Evolutionary conservation across 352 stramenopile species (phyloP), one percentile per base, ranked within the genome.

Genomic region (Phytophthora ohioensis): DNA sequence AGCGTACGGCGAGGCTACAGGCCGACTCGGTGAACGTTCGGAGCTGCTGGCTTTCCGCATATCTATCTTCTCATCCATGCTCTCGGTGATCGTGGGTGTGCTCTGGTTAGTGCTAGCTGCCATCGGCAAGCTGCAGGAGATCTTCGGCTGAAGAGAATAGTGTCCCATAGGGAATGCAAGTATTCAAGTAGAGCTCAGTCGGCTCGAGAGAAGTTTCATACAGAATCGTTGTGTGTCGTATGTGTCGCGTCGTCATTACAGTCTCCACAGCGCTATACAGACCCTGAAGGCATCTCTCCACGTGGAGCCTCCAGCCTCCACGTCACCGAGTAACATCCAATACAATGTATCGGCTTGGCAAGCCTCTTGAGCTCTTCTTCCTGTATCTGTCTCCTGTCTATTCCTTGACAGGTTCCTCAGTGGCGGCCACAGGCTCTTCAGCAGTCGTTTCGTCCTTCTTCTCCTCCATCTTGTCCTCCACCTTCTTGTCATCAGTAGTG

Each of bases 31-130:
- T 49, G 82, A 92, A 56, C 87, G 87, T 54, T 92, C 83, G 10
- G 85, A 91, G 71, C 61, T 90, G 52, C 73, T 95, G 46, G 88
- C 86, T 38, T 95, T 92, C 63, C 79, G 85, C 17, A 89, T 95
- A 69, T 82, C 83, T 57, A 85, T 97, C 58, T 91, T 94, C 61
- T 94, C 85, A 61, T 91, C 90, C 51, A 81, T 93, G 77, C 67
- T 96, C 5, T 95, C 88, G n/a, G 80, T 96, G 13, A 80, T 91
- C 45, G 88, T 97, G 27, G 90, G 90, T 47, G 53, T 95, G 0
- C 57, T 97, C 36, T 97, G 90, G 90, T 76, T 97, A 64, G 83
- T 92, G 51, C 73, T 97, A 35, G 80, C 85, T 12, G 81, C 85
- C 8, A 65, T 87, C 32, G 90, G 87, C 48, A 94, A 94, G 56